Evolutionary conservation across 352 stramenopile species (phyloP).

Genomic region (Pythium oligandrum): DNA sequence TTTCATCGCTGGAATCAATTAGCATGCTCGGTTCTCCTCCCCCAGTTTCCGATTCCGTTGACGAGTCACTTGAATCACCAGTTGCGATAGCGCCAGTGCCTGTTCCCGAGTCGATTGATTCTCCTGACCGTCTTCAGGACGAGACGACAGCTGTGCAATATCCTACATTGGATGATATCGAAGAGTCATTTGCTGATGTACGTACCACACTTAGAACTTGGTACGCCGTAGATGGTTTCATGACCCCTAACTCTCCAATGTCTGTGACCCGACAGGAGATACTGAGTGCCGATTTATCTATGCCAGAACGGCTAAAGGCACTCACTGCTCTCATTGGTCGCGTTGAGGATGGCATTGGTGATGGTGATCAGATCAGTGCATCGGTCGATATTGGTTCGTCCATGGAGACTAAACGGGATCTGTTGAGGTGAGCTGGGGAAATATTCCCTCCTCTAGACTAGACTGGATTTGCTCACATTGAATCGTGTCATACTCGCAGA

Average conservation of each 20-base stretch:
- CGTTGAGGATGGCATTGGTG: conserved; percentile 52
- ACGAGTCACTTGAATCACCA: no score
- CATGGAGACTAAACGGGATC: conserved; percentile 62
- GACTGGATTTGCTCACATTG: background rate
- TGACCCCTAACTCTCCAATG: background rate
- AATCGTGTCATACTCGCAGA: conserved; percentile 19
- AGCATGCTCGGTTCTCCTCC: conserved; percentile 12
- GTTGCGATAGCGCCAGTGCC: no score
- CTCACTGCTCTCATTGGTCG: conserved; percentile 46
- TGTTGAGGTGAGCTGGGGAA: conserved; percentile 41
- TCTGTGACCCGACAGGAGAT: background rate
- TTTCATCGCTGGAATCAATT: conserved; percentile 17
- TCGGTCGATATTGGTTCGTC: conserved; percentile 23
- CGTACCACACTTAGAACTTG: no score
- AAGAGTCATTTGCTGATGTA: no score
- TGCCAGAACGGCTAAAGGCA: conserved; percentile 50
- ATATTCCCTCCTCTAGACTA: background rate
- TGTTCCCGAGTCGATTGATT: no score
- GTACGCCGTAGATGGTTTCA: background rate
- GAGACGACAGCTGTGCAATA: no score
- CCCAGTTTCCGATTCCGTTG: no score
- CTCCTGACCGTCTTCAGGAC: no score
- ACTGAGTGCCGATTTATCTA: conserved; percentile 31
- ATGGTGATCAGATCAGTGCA: conserved; percentile 43
- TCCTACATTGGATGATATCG: no score